These are phyloP conservation scores for Cystobasidium tubakii DNA, from an alignment of 768 basidiomycete species.

Conservation along the genomic window DNA sequence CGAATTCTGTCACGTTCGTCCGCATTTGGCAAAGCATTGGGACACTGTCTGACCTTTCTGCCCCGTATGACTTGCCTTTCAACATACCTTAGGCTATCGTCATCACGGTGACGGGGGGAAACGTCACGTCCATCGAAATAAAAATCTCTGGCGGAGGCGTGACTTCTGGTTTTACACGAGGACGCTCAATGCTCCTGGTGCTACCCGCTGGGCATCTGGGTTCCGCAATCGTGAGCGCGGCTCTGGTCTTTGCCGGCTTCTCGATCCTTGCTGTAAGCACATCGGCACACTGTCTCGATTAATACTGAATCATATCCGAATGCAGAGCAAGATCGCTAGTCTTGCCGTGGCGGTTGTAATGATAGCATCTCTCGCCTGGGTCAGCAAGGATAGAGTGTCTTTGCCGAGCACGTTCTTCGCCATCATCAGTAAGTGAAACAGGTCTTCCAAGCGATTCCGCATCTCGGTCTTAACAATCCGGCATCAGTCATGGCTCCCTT, in stretches of 20 bases:
- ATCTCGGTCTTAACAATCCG: no score
- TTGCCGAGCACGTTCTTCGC: slow-evolving; percentile 21
- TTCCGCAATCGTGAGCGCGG: background rate
- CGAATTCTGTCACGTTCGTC: slow-evolving; percentile 20
- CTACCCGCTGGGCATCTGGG: slow-evolving; percentile 18
- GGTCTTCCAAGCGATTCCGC: background rate
- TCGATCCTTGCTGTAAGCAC: slow-evolving; percentile 13
- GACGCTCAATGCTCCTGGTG: background rate
- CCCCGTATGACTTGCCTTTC: no score
- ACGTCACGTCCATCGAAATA: background rate
- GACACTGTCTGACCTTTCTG: no score
- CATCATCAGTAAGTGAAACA: slow-evolving; percentile 3
- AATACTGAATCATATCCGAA: background rate
- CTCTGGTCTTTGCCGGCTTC: slow-evolving; percentile 27
- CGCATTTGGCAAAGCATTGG: background rate
- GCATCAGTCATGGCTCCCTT: slow-evolving; percentile 16
- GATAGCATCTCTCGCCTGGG: background rate
- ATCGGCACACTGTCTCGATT: background rate
- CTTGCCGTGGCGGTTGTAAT: background rate
- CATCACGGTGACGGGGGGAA: background rate
- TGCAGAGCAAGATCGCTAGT: slow-evolving; percentile 29
- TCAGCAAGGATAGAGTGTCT: slow-evolving; percentile 1
- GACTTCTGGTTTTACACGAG: background rate
- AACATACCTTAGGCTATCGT: background rate
- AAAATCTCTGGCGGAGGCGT: background rate